Evolutionary conservation across 257 asterid genomes (phyloP), one percentile per base, ranked within the genome.

Genomic region (Solanum tarijense): DNA sequence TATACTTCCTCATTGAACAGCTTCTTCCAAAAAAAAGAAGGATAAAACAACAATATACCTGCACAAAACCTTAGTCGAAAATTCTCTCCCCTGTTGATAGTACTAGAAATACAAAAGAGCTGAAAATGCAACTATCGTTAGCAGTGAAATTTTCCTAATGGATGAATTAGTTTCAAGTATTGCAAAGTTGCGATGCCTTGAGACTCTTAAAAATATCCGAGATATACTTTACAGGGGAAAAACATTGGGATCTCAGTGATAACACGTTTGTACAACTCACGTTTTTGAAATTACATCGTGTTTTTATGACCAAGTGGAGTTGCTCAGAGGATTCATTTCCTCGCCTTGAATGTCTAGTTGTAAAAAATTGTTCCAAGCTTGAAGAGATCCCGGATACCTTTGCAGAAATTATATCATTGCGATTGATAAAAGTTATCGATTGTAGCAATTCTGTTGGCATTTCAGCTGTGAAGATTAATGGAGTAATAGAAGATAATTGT

Each of bases 391-490:
- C 83, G 1, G 0, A 1, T 6, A 3, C 0, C 23, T 12, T 38
- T 21, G 2, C 0, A 2, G 23, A 12, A 0, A n/a, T 1, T 38
- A 0, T 0, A 0, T 0, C 23, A 16, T 2, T 52, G 60, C 7
- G 1, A 13, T 46, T 13, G 20, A 13, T 46, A 1, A 46, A 46
- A 46, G 58, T 39, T 3, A 39, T 39, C 0, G 12, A 39, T 52
- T 52, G 60, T 52, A 14, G 23, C 0, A 9, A 52, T 16, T 52
- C 60, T 16, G 23, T 52, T 52, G 0, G 3, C 21, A 52, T 2
- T 52, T 52, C 60, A 52, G 23, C 23, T 46, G 3, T 1, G 20
- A 0, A 13, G 7, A 46, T 46, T 46, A 13, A 5, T 1, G 5
- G 4, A 43, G 5, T 3, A 43, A 0, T 0, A 5, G 7, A 34